Evolutionary conservation across 2,329 filamentous ascomycete species (phyloP).

Genomic region (Ophiostoma sp.): DNA sequence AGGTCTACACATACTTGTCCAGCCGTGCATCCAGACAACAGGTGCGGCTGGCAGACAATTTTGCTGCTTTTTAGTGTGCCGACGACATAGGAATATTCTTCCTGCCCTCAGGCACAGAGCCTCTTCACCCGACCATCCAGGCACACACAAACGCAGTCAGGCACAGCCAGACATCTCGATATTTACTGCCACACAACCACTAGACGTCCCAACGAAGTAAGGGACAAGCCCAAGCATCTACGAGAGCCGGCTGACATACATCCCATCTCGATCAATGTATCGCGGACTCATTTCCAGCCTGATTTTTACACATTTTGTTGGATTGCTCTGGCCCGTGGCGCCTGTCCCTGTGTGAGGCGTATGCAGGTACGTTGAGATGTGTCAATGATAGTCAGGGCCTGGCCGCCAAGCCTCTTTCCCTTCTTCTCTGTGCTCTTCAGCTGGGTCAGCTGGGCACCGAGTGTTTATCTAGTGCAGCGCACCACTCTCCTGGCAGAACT

Average conservation of each 20-base stretch:
- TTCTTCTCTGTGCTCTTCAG: neutral
- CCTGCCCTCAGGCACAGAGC: neutral
- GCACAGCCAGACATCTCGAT: neutral
- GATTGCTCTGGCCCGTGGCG: neutral
- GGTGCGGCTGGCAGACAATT: neutral
- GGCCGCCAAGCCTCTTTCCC: neutral
- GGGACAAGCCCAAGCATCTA: neutral
- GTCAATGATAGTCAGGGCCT: neutral
- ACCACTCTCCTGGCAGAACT: neutral
- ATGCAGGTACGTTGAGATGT: constrained; percentile 10
- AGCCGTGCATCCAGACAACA: constrained; percentile 2
- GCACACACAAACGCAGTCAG: neutral
- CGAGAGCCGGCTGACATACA: neutral
- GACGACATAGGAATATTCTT: neutral
- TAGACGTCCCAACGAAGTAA: neutral
- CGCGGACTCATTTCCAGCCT: neutral
- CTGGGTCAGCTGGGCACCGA: neutral
- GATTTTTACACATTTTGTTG: neutral
- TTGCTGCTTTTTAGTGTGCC: neutral
- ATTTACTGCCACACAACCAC: neutral
- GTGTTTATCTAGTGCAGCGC: neutral
- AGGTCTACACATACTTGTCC: neutral
- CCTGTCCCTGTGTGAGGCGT: constrained; percentile 2
- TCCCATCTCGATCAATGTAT: neutral
- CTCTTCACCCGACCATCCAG: neutral